Evolutionary conservation across 768 basidiomycete species (phyloP).

Genomic region (Russula sp.): DNA sequence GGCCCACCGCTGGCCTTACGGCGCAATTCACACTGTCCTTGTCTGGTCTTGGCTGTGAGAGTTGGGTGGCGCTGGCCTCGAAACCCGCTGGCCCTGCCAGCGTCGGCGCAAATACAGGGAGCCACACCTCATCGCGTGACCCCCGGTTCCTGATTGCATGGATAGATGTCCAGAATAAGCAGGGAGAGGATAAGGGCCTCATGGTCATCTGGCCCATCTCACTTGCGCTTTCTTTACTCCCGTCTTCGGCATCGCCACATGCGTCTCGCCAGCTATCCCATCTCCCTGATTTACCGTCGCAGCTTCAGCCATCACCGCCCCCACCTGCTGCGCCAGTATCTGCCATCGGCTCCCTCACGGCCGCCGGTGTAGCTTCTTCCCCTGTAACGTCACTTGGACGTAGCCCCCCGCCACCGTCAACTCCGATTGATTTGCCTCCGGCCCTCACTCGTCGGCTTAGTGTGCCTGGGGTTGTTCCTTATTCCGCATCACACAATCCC

Average conservation of each 20-base stretch:
- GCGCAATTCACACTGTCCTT: conserved; percentile 61
- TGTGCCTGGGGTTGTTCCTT: background rate
- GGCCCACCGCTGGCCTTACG: conserved; percentile 55
- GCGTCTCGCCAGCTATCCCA: conserved; percentile 42
- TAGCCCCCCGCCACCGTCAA: conserved; percentile 5
- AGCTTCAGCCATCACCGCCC: conserved; percentile 51
- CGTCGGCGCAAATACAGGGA: background rate
- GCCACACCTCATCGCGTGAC: conserved; percentile 8
- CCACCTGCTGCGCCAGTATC: conserved; percentile 31
- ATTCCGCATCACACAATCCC: conserved; percentile 9
- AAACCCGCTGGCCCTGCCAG: conserved; percentile 10
- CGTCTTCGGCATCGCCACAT: conserved; percentile 33
- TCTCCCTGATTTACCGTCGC: conserved; percentile 59
- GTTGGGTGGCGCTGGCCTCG: conserved; percentile 35
- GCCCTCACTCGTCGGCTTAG: conserved; percentile 15
- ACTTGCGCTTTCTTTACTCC: conserved; percentile 46
- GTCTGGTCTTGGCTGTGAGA: conserved; percentile 53
- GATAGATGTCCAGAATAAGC: conserved; percentile 69
- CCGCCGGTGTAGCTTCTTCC: conserved; percentile 12
- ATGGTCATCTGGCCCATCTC: conserved; percentile 65
- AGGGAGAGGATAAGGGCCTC: conserved; percentile 75
- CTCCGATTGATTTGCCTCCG: conserved; percentile 16
- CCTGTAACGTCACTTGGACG: conserved; percentile 12
- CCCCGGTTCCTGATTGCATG: conserved; percentile 58
- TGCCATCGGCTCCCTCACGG: conserved; percentile 1